These are phyloP conservation scores for Solanum clarkiae DNA, from an alignment of 257 asterid species.

Conservation along the genomic window DNA sequence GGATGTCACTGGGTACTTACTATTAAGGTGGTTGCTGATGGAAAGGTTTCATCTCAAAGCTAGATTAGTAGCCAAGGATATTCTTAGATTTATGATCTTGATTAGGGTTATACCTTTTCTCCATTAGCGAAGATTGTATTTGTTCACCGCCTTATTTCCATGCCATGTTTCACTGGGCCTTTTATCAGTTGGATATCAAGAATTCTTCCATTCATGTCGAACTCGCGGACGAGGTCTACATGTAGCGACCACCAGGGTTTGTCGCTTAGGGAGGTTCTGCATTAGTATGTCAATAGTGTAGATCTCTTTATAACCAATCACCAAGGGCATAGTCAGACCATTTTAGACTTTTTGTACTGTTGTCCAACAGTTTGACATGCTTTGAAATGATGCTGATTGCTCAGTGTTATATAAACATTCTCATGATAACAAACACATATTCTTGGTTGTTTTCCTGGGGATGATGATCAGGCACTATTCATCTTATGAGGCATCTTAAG, in stretches of 20 bases:
- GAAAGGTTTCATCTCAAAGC: not conserved
- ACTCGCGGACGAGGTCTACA: not conserved
- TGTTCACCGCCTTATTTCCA: not conserved
- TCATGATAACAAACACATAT: not conserved
- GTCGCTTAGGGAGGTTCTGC: not conserved
- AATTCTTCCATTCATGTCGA: not conserved
- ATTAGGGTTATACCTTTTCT: not conserved
- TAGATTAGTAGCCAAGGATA: not conserved
- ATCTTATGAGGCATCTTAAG: not conserved
- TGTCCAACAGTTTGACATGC: not conserved
- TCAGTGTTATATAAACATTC: not conserved
- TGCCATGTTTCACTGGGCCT: not conserved
- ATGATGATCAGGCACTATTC: not conserved
- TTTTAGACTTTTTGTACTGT: not conserved
- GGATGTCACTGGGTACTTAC: not conserved
- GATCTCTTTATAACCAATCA: not conserved
- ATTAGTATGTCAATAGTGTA: not conserved
- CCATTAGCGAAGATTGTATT: not conserved
- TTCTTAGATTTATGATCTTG: not conserved
- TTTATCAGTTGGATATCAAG: not conserved
- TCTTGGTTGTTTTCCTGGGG: not conserved
- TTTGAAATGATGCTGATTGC: not conserved
- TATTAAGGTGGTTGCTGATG: not conserved
- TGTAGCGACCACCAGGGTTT: not conserved
- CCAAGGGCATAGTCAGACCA: not conserved